Percentiles rank a stretch among this genome's conserved stretches.
phyloP scores from a whole-genome alignment of 2,329 filamentous ascomycete species.

The Scopulariopsis brevicaulis region DNA sequence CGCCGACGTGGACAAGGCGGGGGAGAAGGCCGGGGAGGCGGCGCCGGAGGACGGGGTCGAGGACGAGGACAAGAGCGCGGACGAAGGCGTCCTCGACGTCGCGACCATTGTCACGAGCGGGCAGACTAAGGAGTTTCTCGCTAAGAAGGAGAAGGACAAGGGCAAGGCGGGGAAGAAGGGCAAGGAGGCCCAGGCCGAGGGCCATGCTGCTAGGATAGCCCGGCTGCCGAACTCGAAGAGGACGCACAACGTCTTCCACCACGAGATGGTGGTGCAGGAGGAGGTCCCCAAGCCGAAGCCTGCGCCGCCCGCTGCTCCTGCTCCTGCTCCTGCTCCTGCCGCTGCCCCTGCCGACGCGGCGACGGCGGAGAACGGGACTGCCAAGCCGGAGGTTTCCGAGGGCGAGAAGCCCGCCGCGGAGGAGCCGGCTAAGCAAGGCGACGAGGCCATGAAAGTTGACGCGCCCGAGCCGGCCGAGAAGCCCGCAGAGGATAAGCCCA shows the following conservation, averaged over 20 bases:
- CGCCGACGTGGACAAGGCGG: constrained; percentile 17
- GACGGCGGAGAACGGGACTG: neutral
- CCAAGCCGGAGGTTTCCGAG: constrained; percentile 1
- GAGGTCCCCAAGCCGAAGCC: constrained; percentile 28
- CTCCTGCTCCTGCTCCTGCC: constrained; percentile 8
- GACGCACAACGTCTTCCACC: constrained; percentile 58
- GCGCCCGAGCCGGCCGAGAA: neutral
- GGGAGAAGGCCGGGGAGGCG: constrained; percentile 21
- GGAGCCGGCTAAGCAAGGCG: neutral
- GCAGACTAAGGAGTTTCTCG: constrained; percentile 71
- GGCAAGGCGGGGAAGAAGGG: constrained; percentile 49
- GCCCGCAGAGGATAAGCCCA: neutral
- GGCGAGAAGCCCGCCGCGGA: neutral
- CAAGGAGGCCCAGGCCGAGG: constrained; percentile 38
- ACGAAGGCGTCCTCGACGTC: constrained; percentile 71
- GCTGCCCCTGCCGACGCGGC: neutral
- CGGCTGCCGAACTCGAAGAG: constrained; percentile 64
- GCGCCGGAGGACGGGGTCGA: constrained; percentile 21
- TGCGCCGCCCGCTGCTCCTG: neutral
- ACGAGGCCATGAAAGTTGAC: constrained; percentile 3
- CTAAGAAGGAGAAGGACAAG: constrained; percentile 75
- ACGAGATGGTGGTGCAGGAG: constrained; percentile 55
- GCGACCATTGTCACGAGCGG: constrained; percentile 76
- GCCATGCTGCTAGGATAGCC: constrained; percentile 35
- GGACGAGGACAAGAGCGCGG: constrained; percentile 31